Percentiles rank a stretch among this genome's conserved stretches.
Conservation (phyloP, 257 asterid species). For the Henckelia pumila region DNA sequence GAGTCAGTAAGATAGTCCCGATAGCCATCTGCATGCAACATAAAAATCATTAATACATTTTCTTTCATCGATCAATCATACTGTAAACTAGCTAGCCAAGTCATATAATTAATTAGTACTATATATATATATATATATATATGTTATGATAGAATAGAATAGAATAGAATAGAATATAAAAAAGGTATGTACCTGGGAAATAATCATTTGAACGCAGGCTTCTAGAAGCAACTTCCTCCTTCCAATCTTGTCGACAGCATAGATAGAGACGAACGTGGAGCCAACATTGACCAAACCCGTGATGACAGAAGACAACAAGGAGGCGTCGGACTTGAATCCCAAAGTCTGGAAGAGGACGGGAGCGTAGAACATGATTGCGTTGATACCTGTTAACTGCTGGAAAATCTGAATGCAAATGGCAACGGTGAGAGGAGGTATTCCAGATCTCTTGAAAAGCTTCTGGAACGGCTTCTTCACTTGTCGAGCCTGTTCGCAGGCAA, state of each 20-base stretch:
- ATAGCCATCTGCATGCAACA: slow-evolving; percentile 45
- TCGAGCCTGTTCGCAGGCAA: slow-evolving; percentile 45
- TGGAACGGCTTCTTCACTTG: slow-evolving; percentile 42
- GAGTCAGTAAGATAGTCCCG: slow-evolving; percentile 36
- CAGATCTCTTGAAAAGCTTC: slow-evolving; percentile 36
- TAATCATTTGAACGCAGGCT: slow-evolving; percentile 63
- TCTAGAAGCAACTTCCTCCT: slow-evolving; percentile 68
- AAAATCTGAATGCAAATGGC: slow-evolving; percentile 44
- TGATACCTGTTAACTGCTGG: slow-evolving; percentile 80
- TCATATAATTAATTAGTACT: too few species aligned
- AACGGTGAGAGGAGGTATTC: slow-evolving; percentile 49
- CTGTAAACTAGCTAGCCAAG: background rate
- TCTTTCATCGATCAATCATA: too few species aligned
- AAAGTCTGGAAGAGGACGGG: slow-evolving; percentile 66
- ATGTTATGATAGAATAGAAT: too few species aligned
- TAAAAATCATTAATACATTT: background rate
- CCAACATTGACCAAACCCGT: slow-evolving; percentile 59
- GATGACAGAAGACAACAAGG: slow-evolving; percentile 51
- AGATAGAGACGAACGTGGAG: slow-evolving; percentile 55
- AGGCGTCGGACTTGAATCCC: slow-evolving; percentile 48
- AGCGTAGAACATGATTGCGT: slow-evolving; percentile 75
- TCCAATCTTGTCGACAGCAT: slow-evolving; percentile 53
- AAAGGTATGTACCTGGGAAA: slow-evolving; percentile 59
- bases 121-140: too few species aligned
- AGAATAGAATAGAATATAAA: too few species aligned